phyloP scores from a whole-genome alignment of 1,284 basidiomycete genomes.

The Ceratobasidium sp. region DNA sequence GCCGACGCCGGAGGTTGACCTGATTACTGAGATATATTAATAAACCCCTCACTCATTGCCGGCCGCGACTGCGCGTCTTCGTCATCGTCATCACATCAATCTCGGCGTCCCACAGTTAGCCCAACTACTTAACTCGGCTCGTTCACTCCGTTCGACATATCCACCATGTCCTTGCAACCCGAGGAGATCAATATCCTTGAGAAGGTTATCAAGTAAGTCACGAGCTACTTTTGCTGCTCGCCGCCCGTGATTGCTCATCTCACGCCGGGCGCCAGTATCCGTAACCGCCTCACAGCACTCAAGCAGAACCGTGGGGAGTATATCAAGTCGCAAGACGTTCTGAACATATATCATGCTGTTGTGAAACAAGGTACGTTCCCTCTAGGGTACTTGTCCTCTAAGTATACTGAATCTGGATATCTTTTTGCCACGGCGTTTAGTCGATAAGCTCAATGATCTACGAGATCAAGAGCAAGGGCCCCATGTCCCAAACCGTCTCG shows the following conservation, averaged over 20 bases:
- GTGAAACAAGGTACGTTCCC: conserved; percentile 86
- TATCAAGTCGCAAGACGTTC: conserved; percentile 94
- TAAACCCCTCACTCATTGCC: background rate
- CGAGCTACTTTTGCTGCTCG: conserved; percentile 45
- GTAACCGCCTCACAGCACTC: conserved; percentile 88
- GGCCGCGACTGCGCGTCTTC: conserved; percentile 2
- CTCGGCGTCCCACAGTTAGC: conserved; percentile 19
- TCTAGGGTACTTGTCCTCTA: background rate
- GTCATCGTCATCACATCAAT: conserved; percentile 41
- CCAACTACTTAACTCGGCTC: conserved; percentile 5
- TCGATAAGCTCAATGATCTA: conserved; percentile 78
- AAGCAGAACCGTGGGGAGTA: conserved; percentile 91
- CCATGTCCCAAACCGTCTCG: conserved; percentile 86
- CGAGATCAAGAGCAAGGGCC: conserved; percentile 79
- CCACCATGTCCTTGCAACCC: conserved; percentile 48
- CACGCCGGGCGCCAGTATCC: conserved; percentile 71
- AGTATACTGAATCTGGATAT: background rate
- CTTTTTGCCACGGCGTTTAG: background rate
- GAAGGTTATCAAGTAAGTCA: conserved; percentile 87
- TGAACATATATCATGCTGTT: conserved; percentile 92
- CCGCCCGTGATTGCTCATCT: conserved; percentile 52
- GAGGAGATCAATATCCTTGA: conserved; percentile 91
- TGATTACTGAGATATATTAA: conserved; percentile 9
- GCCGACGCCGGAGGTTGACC: conserved; percentile 31
- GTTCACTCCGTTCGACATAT: background rate